Percentiles rank a stretch among this genome's conserved stretches.
Conservation (phyloP, 2,329 filamentous ascomycete species). For the Trichocomaceae sp. region DNA sequence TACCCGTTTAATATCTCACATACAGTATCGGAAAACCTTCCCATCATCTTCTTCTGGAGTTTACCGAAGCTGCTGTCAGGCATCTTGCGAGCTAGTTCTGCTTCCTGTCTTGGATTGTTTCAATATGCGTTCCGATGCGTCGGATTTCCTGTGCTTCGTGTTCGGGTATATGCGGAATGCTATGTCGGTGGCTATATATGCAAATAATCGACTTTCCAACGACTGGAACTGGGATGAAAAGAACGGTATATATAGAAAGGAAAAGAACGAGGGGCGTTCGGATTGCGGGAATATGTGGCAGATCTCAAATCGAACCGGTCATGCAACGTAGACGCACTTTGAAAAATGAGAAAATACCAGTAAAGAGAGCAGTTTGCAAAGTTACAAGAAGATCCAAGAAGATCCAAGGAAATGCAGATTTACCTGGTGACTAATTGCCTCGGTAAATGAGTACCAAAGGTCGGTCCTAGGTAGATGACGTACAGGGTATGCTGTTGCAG, state of each 20-base stretch:
- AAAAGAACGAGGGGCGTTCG: neutral
- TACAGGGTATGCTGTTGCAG: neutral
- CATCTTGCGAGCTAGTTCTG: neutral
- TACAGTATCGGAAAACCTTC: slow-evolving; percentile 33
- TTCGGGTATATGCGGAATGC: neutral
- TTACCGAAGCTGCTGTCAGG: slow-evolving; percentile 16
- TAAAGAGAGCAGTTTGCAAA: too few relatives aligned
- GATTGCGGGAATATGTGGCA: neutral
- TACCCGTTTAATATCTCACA: slow-evolving; percentile 18
- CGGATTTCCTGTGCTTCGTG: neutral
- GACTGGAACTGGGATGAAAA: neutral
- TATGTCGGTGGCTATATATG: neutral
- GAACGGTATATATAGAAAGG: neutral
- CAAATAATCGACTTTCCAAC: neutral
- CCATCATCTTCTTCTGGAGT: slow-evolving; percentile 33
- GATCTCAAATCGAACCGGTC: neutral
- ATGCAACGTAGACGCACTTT: neutral
- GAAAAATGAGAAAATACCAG: neutral
- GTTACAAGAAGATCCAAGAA: too few relatives aligned
- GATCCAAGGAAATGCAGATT: too few relatives aligned
- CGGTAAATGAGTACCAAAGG: neutral
- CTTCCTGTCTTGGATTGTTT: neutral
- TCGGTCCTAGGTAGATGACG: neutral
- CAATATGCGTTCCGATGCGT: neutral
- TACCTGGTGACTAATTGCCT: neutral